Evolutionary conservation across 1,139 yeast genomes (phyloP), one percentile per base, ranked within the genome.

Genomic region (Yamadazyma blattariae): DNA sequence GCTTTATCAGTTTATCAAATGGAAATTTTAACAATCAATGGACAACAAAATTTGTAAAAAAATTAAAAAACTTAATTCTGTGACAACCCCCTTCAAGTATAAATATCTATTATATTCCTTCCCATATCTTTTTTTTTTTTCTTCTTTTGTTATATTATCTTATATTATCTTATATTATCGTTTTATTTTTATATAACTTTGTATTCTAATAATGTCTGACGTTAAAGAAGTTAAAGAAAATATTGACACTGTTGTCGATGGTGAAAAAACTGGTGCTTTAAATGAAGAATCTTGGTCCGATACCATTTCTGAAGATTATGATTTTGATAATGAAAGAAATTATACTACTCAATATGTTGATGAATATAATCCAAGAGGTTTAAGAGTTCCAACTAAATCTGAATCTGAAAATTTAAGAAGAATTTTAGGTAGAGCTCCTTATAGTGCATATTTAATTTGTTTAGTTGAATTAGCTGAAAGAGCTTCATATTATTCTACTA

Each of bases 401-500:
- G 86, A 79, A 50, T 48, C 62, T 23, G 40, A 41, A 4, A 64
- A 71, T 7, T 69, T 77, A 38, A 68, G 79, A 41, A 54, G 65
- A 37, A 44, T 60, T 13, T 50, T 62, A 30, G 67, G 67, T 12
- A 42, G 54, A 10, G 60, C 64, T 20, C 48, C 55, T 19, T 51
- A 44, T 33, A 46, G 50, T 4, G 48, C 52, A 6, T 67, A 64
- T 40, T 48, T 67, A 18, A 56, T 70, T 32, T 69, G 74, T 54
- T 44, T 68, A 15, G 62, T 67, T 25, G 76, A 71, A 42, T 58
- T 71, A 35, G 68, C 73, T 20, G 76, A 71, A 52, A 54, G 76
- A 50, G 72, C 71, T 19, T 68, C 75, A 2, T 71, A 68, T 40
- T 71, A 65, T 42, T 67, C 74, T 11, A 58, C 66, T n/a, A 48